Conservation (phyloP, 345 rosid species). For the Angophora floribunda region DNA sequence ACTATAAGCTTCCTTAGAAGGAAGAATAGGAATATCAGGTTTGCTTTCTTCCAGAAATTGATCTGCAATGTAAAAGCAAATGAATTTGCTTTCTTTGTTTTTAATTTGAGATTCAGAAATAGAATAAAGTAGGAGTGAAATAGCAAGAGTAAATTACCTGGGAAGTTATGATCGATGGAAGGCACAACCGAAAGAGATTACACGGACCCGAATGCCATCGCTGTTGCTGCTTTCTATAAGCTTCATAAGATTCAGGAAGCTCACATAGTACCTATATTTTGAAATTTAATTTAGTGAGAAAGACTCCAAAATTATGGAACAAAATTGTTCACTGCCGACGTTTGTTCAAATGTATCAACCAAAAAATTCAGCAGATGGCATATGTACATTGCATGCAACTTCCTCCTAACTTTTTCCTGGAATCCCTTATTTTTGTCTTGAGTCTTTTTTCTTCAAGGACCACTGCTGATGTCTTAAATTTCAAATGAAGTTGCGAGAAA, state of each 20-base stretch:
- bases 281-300: not conserved
- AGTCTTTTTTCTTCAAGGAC: not conserved
- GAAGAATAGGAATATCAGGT: constrained; percentile 10
- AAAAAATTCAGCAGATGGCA: not conserved
- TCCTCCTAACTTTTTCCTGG: not conserved
- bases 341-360: not conserved
- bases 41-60: constrained; percentile 9
- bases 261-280: constrained; percentile 1
- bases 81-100: not conserved
- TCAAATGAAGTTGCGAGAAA: not conserved
- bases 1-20: constrained; percentile 6
- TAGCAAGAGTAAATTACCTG: not conserved
- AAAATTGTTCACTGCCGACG: not conserved
- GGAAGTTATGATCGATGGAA: constrained; percentile 3
- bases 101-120: not conserved
- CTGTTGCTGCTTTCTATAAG: constrained; percentile 11
- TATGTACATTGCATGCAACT: not conserved
- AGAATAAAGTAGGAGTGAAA: not conserved
- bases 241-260: constrained; percentile 9
- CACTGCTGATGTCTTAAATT: not conserved
- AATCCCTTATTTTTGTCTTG: not conserved
- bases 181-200: constrained; percentile 10
- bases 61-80: not conserved
- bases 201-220: constrained; percentile 12
- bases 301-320: not conserved